Base-by-base conservation (phyloP, 2,329 filamentous ascomycete species). In the Phyllosticta ampelicida region DNA sequence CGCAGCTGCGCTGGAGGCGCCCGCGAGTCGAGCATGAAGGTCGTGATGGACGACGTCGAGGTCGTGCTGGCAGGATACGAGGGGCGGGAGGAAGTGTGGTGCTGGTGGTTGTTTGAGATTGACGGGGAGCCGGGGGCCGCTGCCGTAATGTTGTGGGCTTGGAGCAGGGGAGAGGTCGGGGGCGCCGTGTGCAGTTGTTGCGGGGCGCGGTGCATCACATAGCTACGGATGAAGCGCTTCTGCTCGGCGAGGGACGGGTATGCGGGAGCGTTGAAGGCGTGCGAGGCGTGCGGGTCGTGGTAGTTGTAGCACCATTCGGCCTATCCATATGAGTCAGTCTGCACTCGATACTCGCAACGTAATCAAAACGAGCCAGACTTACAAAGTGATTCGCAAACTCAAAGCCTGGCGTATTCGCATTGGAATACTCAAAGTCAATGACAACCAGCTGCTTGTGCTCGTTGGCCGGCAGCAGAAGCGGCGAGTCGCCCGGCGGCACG, bases 271-370 rank as follows among this genome's bases (percentile, higher is more conserved):
- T 86, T 84, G 77, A 89, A 92, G 23, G 78, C 82, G 75, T 83
- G 84, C 0, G 89, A 77, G 29, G 74, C 74, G 26, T 77, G 75
- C 2, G 82, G 73, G 68, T 94, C 85, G 69, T 96, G 91, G 73
- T 99, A 99, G 73, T 99, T 92, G 78, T 97, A 97, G 65, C 89
- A 88, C 94, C 94, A 99, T 74, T 99, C 94, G 0, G 89, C 84
- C 80, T 82, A 56, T n/a, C 6, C 3, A 19, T n/a, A 19, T 63
- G 36, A 64, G 60, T 18, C 29, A 1, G 9, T 18, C 3, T n/a
- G n/a, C n/a, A n/a, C n/a, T 5, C 9, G 19, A 2, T 9, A 44
- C 13, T 6, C 16, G 23, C 1, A 50, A 9, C 36, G 19, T 6
- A 28, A 28, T 19, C 4, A 16, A 26, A 51, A 5, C 9, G 8